Conservation (phyloP, 192 early-diverging fungal genomes). For the Cladochytrium replicatum region DNA sequence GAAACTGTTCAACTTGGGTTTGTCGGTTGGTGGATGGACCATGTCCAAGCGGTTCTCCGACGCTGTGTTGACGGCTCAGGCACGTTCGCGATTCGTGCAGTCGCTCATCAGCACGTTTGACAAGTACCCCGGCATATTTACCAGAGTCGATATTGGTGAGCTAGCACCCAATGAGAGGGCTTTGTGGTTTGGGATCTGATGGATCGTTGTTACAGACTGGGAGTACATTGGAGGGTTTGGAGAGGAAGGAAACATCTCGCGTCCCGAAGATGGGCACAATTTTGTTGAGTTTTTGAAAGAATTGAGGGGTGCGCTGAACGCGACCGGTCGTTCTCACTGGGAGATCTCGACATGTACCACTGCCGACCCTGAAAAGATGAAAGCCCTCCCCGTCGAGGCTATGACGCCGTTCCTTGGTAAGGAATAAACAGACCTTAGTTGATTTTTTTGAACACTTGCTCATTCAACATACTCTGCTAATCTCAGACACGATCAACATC, state of each 20-base stretch:
- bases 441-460: neutral
- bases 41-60: conserved; percentile 36
- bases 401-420: conserved; percentile 17
- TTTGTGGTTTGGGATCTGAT: neutral
- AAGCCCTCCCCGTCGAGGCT: conserved; percentile 21
- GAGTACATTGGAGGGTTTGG: conserved; percentile 42
- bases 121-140: conserved; percentile 30
- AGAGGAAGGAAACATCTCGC: conserved; percentile 43
- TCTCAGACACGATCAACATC: conserved; percentile 75
- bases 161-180: too few relatives aligned
- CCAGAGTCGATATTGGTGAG: conserved; percentile 35
- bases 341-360: conserved; percentile 37
- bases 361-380: conserved; percentile 33
- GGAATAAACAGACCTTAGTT: neutral
- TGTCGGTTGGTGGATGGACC: conserved; percentile 43
- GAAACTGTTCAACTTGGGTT: conserved; percentile 33
- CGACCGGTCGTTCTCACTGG: conserved; percentile 26
- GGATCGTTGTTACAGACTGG: conserved; percentile 31
- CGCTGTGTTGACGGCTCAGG: conserved; percentile 19
- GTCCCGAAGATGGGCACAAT: conserved; percentile 64
- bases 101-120: conserved; percentile 19
- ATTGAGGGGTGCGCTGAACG: conserved; percentile 59
- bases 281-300: conserved; percentile 66
- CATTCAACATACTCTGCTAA: neutral
- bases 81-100: conserved; percentile 25